phyloP scores from a whole-genome alignment of 2,329 filamentous ascomycete genomes.

The Fusarium ramigenum region DNA sequence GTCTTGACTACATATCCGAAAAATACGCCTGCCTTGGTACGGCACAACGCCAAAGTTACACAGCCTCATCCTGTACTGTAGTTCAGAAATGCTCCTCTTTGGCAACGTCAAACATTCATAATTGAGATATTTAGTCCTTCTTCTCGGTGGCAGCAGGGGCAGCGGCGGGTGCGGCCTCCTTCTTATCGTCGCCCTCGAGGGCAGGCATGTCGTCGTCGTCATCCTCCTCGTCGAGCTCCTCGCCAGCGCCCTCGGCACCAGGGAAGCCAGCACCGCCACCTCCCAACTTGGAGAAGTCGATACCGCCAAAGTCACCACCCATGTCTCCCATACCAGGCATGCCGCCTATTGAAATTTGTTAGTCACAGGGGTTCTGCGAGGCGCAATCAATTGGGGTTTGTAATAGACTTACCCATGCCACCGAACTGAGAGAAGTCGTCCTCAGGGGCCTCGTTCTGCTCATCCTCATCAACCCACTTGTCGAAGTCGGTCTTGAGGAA shows the following conservation, averaged over 20 bases:
- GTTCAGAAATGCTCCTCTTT: slow-evolving; percentile 35
- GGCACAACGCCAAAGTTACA: slow-evolving; percentile 40
- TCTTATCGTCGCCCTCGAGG: slow-evolving; percentile 71
- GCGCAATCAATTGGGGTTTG: neutral
- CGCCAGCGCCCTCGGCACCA: slow-evolving; percentile 59
- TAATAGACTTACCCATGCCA: slow-evolving; percentile 67
- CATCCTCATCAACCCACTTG: slow-evolving; percentile 99
- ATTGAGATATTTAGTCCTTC: slow-evolving; percentile 47
- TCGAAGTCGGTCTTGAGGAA: slow-evolving; percentile 99
- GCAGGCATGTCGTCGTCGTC: slow-evolving; percentile 87
- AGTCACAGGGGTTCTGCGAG: neutral
- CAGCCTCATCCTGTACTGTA: slow-evolving; percentile 33
- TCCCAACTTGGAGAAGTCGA: slow-evolving; percentile 93
- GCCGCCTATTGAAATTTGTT: slow-evolving; percentile 52
- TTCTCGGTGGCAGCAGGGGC: slow-evolving; percentile 49
- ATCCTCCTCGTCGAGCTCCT: slow-evolving; percentile 64
- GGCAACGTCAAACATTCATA: slow-evolving; percentile 29
- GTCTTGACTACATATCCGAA: slow-evolving; percentile 29
- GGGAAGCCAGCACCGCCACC: slow-evolving; percentile 66
- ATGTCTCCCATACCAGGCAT: slow-evolving; percentile 59
- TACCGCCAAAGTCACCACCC: slow-evolving; percentile 80
- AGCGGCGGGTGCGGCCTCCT: slow-evolving; percentile 48
- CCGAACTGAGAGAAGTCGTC: slow-evolving; percentile 79
- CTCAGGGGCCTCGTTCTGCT: slow-evolving; percentile 89
- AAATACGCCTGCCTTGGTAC: slow-evolving; percentile 34